These are phyloP conservation scores for Corymbia maculata DNA, from an alignment of 345 rosid genomes.

Conservation along the genomic window DNA sequence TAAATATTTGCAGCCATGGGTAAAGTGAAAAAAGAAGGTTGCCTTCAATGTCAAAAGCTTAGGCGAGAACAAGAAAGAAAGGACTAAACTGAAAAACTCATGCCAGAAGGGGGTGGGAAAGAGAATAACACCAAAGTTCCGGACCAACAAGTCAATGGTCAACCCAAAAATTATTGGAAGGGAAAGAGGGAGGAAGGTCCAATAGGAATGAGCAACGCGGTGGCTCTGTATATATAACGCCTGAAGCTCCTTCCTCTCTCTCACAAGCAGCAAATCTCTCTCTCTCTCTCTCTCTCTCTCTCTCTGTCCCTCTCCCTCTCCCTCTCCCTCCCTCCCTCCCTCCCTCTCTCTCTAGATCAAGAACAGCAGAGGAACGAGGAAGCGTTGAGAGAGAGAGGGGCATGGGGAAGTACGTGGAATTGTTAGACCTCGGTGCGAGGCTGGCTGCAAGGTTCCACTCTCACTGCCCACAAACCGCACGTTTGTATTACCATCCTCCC, in stretches of 20 bases:
- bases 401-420: slow-evolving; percentile 44
- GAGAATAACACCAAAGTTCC: background rate
- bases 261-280: background rate
- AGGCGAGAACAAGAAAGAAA: background rate
- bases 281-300: background rate
- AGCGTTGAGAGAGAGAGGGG: background rate
- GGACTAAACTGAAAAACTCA: background rate
- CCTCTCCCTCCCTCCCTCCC: background rate
- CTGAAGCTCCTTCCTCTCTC: background rate
- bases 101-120: background rate
- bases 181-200: background rate
- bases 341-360: background rate
- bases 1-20: background rate
- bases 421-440: slow-evolving; percentile 34
- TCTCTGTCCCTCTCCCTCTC: background rate
- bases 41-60: background rate
- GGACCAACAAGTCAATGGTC: background rate
- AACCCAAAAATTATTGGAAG: background rate
- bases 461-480: slow-evolving; percentile 60
- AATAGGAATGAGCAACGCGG: background rate
- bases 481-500: slow-evolving; percentile 53
- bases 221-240: background rate
- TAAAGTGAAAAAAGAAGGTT: background rate
- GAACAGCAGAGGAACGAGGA: background rate
- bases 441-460: slow-evolving; percentile 46